These are phyloP conservation scores for Pneumocystis sp. DNA, from an alignment of 1,139 yeast species.

Conservation along the genomic window DNA sequence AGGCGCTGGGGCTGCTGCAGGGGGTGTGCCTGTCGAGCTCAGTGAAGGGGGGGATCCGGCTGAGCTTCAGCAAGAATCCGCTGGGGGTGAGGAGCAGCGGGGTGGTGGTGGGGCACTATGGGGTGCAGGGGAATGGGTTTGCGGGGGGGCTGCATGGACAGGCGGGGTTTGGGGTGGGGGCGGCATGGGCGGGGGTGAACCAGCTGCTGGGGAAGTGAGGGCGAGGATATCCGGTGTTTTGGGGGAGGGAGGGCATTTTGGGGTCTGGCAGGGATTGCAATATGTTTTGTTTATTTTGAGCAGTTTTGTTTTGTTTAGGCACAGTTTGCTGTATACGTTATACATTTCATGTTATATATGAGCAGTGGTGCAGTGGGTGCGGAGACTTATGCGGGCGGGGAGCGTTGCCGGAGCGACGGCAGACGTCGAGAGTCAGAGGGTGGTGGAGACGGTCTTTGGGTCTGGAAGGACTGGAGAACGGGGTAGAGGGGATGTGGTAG, in stretches of 20 bases:
- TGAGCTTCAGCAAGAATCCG: constrained; percentile 89
- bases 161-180: not conserved
- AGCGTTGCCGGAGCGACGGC: not conserved
- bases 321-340: not conserved
- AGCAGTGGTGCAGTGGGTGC: too few relatives aligned
- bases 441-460: too few relatives aligned
- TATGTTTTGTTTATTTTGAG: not conserved
- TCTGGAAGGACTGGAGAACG: too few relatives aligned
- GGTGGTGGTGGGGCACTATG: not conserved
- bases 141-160: not conserved
- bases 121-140: not conserved
- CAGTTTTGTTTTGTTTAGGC: not conserved
- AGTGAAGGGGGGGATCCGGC: constrained; percentile 79
- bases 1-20: constrained; percentile 82
- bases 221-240: too few relatives aligned
- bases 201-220: not conserved
- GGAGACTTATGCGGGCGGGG: too few relatives aligned
- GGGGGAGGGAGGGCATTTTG: not conserved
- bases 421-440: not conserved
- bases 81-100: constrained; percentile 56
- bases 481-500: not conserved
- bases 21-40: constrained; percentile 62
- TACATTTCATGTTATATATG: not conserved
- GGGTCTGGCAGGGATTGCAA: not conserved
- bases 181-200: not conserved